A percentile compares a stretch with the other conserved stretches of the same genome.
phyloP scores from a whole-genome alignment of 805 yeast species.

The Millerago galiae region DNA sequence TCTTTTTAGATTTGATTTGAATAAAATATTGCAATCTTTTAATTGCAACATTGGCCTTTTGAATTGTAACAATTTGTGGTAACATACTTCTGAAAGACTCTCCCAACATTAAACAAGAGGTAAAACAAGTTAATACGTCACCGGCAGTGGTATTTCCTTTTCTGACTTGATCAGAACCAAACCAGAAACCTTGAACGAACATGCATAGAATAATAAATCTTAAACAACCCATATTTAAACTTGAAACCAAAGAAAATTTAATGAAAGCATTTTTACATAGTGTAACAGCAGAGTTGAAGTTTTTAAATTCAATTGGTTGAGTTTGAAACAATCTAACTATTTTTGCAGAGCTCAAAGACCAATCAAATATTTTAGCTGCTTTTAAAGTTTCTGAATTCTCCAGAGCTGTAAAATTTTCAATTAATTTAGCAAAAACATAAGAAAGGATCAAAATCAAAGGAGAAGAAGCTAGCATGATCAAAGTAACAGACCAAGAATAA shows the following conservation, averaged over 20 bases:
- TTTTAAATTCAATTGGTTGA: slow-evolving; percentile 41
- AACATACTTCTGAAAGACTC: slow-evolving; percentile 49
- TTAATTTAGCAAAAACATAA: slow-evolving; percentile 41
- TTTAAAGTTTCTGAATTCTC: slow-evolving; percentile 54
- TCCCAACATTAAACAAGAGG: slow-evolving; percentile 73
- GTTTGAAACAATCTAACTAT: slow-evolving; percentile 61
- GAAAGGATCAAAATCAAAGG: slow-evolving; percentile 59
- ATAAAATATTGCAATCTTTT: slow-evolving; percentile 39
- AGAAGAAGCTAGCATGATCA: slow-evolving; percentile 65
- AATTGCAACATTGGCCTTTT: slow-evolving; percentile 69
- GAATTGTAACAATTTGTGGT: slow-evolving; percentile 52
- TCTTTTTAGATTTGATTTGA: slow-evolving; percentile 15
- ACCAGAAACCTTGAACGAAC: slow-evolving; percentile 92
- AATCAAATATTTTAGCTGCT: slow-evolving; percentile 58
- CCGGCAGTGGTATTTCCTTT: slow-evolving; percentile 47
- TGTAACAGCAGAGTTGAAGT: slow-evolving; percentile 30
- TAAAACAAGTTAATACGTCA: slow-evolving; percentile 73
- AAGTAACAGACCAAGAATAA: slow-evolving; percentile 80
- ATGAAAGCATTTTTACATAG: slow-evolving; percentile 34
- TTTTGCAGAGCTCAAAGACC: slow-evolving; percentile 57
- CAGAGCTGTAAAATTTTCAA: slow-evolving; percentile 39
- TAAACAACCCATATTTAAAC: slow-evolving; percentile 50
- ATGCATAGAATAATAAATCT: slow-evolving; percentile 56
- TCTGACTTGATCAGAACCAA: slow-evolving; percentile 65
- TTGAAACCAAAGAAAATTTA: slow-evolving; percentile 39